Evolutionary conservation across 192 early-diverging fungal genomes (phyloP).

Genomic region (Chytriomyces confervae): DNA sequence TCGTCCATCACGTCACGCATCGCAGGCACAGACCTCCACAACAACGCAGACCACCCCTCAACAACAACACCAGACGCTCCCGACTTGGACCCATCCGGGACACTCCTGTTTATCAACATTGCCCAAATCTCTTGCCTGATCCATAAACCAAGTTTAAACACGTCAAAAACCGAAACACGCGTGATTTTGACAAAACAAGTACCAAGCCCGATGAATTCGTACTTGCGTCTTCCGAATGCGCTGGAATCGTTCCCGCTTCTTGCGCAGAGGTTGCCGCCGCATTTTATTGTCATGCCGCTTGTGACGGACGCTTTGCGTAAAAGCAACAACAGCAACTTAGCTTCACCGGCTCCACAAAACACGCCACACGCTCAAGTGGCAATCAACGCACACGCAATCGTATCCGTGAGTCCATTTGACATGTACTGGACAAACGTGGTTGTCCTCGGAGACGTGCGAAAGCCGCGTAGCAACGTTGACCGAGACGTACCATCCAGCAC

Average conservation of each 20-base stretch:
- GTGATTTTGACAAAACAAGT: neutral
- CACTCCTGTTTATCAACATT: slow-evolving; percentile 1
- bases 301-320: neutral
- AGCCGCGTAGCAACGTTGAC: too few species aligned
- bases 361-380: neutral
- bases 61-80: neutral
- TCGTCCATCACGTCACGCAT: neutral
- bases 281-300: neutral
- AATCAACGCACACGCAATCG: neutral
- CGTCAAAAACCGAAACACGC: neutral
- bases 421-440: slow-evolving; percentile 13
- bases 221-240: neutral
- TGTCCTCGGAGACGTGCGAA: neutral
- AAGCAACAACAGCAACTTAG: neutral
- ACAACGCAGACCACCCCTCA: too few species aligned
- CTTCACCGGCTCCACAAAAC: neutral
- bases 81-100: neutral
- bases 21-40: neutral
- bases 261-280: neutral
- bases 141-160: slow-evolving; percentile 1
- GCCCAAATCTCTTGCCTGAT: slow-evolving; percentile 2
- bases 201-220: neutral
- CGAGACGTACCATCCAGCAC: neutral
- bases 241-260: slow-evolving; percentile 7
- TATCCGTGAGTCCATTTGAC: slow-evolving; percentile 2